These are phyloP conservation scores for Phaeosphaeriaceae sp. DNA, from an alignment of 2,329 filamentous ascomycete species.

Conservation along the genomic window DNA sequence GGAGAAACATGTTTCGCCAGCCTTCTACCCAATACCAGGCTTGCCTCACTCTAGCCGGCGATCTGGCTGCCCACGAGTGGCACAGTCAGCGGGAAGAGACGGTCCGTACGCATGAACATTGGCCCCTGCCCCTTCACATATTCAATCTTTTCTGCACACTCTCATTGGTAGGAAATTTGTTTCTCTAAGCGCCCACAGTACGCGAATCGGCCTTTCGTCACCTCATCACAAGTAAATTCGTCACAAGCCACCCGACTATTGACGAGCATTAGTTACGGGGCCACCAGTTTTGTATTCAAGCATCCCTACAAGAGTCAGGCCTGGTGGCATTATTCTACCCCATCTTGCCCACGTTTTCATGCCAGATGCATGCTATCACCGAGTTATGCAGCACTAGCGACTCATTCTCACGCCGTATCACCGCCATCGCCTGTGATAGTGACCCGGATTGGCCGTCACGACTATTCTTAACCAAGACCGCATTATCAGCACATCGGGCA, in stretches of 20 bases:
- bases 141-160: slow-evolving; percentile 4
- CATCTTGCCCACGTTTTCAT: slow-evolving; percentile 15
- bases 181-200: slow-evolving; percentile 20
- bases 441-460: slow-evolving; percentile 16
- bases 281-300: background rate
- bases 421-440: slow-evolving; percentile 12
- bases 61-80: slow-evolving; percentile 21
- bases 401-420: slow-evolving; percentile 16
- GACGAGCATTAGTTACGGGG: background rate
- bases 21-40: slow-evolving; percentile 6
- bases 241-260: slow-evolving; percentile 8
- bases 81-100: slow-evolving; percentile 32
- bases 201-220: slow-evolving; percentile 15
- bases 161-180: slow-evolving; percentile 14
- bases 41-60: background rate
- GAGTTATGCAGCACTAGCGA: slow-evolving; percentile 13
- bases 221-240: slow-evolving; percentile 13
- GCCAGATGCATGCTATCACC: slow-evolving; percentile 18
- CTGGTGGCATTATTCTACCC: slow-evolving; percentile 19
- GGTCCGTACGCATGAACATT: slow-evolving; percentile 30
- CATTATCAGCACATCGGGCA: background rate
- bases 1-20: slow-evolving; percentile 21
- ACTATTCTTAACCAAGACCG: slow-evolving; percentile 8
- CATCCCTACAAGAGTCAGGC: slow-evolving; percentile 13
- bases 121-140: slow-evolving; percentile 16